These are phyloP conservation scores for Talaromyces sp. DNA, from an alignment of 2,329 filamentous ascomycete genomes.

Conservation along the genomic window DNA sequence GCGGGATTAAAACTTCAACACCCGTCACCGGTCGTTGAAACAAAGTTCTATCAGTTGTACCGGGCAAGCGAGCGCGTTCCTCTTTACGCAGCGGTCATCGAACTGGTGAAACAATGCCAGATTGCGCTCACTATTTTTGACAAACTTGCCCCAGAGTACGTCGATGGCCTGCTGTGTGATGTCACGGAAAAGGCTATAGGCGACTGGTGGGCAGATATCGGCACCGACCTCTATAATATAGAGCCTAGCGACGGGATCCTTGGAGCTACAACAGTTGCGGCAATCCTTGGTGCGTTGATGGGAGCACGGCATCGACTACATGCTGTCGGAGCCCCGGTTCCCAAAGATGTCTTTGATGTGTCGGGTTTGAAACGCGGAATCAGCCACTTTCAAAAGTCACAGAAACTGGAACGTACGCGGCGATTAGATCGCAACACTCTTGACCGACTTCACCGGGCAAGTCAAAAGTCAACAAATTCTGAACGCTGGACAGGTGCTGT, in stretches of 20 bases:
- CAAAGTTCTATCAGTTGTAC: constrained; percentile 90
- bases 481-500: constrained; percentile 91
- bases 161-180: constrained; percentile 89
- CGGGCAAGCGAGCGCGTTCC: constrained; percentile 78
- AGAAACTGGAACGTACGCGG: constrained; percentile 73
- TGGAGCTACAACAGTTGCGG: constrained; percentile 86
- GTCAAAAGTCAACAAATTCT: constrained; percentile 81
- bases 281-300: constrained; percentile 79
- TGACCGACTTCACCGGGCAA: constrained; percentile 73
- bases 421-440: constrained; percentile 80
- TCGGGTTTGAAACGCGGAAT: constrained; percentile 78
- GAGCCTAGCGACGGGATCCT: constrained; percentile 91
- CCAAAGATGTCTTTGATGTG: constrained; percentile 89
- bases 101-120: constrained; percentile 88
- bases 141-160: constrained; percentile 80
- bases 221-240: constrained; percentile 83
- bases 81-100: constrained; percentile 72
- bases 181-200: constrained; percentile 83
- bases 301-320: constrained; percentile 86
- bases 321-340: constrained; percentile 75
- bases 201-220: constrained; percentile 95
- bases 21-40: constrained; percentile 74
- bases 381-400: constrained; percentile 80
- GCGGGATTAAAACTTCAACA: constrained; percentile 76
- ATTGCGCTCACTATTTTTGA: constrained; percentile 83